These are phyloP conservation scores for Ramaria sp. DNA, from an alignment of 768 basidiomycete genomes.

Conservation along the genomic window DNA sequence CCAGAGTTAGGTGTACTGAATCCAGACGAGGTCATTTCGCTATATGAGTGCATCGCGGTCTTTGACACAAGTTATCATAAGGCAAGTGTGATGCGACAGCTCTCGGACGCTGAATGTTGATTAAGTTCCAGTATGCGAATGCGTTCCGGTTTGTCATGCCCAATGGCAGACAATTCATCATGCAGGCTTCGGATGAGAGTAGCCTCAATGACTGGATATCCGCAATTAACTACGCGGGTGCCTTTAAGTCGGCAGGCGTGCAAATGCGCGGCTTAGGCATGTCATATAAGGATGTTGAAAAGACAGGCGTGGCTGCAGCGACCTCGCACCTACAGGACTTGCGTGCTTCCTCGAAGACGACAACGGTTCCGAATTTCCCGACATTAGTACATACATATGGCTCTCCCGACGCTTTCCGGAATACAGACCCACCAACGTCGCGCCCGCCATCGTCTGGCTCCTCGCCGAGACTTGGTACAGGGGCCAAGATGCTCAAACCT, in stretches of 20 bases:
- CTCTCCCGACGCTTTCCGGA: constrained; percentile 5
- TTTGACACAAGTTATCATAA: constrained; percentile 69
- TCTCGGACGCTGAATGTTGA: not conserved
- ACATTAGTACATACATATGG: not conserved
- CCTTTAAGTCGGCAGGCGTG: constrained; percentile 79
- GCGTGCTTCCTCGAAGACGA: constrained; percentile 23
- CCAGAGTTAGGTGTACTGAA: constrained; percentile 39
- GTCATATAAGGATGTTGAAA: constrained; percentile 57
- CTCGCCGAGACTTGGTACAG: constrained; percentile 7
- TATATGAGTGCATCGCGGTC: constrained; percentile 72
- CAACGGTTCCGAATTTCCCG: not conserved
- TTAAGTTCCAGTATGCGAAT: constrained; percentile 41
- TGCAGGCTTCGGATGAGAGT: constrained; percentile 57
- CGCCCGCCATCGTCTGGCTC: constrained; percentile 16
- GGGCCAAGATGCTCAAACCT: not conserved
- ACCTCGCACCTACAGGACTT: constrained; percentile 71
- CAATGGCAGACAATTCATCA: constrained; percentile 70
- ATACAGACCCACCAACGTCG: constrained; percentile 13
- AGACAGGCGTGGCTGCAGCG: constrained; percentile 80
- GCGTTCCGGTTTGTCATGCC: constrained; percentile 71
- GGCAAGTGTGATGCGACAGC: constrained; percentile 31
- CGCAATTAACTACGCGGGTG: constrained; percentile 85
- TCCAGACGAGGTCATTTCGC: constrained; percentile 78
- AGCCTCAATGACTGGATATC: constrained; percentile 89
- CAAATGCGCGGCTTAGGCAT: constrained; percentile 69